Conservation (phyloP, 2,329 filamentous ascomycete genomes). For the Sporothrix dimorphospora region DNA sequence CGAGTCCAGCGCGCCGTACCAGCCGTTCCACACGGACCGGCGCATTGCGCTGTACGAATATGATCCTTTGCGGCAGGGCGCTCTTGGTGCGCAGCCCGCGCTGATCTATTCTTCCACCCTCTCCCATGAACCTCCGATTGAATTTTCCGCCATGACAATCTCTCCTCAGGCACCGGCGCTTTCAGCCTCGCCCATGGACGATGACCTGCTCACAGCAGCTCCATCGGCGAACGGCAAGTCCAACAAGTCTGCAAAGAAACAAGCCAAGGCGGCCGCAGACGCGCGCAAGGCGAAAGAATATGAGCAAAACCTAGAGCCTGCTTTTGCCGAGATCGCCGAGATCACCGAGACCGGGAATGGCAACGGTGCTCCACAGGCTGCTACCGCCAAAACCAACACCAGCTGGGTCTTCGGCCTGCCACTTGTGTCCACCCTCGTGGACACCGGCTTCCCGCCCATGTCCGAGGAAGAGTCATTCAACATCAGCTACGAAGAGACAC, state of each 20-base stretch:
- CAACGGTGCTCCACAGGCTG: not conserved
- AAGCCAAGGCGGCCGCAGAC: conserved; percentile 23
- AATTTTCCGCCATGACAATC: conserved; percentile 22
- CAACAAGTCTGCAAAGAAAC: conserved; percentile 23
- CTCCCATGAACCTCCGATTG: conserved; percentile 18
- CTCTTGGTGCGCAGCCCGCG: not conserved
- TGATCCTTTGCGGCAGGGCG: conserved; percentile 34
- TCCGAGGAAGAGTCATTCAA: conserved; percentile 57
- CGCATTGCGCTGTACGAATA: conserved; percentile 79
- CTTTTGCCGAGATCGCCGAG: not conserved
- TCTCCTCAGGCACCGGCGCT: conserved; percentile 42
- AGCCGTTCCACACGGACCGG: conserved; percentile 91
- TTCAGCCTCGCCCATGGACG: not conserved
- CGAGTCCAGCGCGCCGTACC: conserved; percentile 92
- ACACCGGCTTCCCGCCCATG: conserved; percentile 52
- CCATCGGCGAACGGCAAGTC: not conserved
- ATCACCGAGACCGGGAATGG: not conserved
- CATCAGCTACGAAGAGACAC: conserved; percentile 56
- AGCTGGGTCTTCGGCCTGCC: conserved; percentile 65
- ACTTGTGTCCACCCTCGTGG: conserved; percentile 55
- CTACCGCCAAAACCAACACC: conserved; percentile 23
- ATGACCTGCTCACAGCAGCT: not conserved
- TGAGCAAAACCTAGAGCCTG: not conserved
- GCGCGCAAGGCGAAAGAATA: not conserved
- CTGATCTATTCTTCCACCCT: not conserved